Conservation (phyloP, 176 grass and related monocot genomes). For the Ensete glaucum region DNA sequence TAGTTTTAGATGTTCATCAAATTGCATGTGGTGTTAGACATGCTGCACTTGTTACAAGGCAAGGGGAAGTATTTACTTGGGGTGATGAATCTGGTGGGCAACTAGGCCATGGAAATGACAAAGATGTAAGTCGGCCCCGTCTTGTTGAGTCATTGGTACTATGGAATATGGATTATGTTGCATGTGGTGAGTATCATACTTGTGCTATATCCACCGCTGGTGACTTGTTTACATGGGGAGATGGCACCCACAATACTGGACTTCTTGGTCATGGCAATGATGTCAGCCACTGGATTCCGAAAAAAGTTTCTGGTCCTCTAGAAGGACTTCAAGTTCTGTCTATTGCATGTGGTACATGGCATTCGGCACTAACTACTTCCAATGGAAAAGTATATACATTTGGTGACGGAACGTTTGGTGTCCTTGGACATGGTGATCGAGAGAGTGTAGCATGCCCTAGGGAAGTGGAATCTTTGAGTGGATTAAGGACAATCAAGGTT, state of each 20-base stretch:
- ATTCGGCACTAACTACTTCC: slow-evolving; percentile 61
- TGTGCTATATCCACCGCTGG: slow-evolving; percentile 67
- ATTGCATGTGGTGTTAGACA: slow-evolving; percentile 73
- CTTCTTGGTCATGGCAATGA: slow-evolving; percentile 61
- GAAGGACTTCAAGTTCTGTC: slow-evolving; percentile 68
- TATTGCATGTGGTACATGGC: slow-evolving; percentile 85
- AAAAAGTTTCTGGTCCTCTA: slow-evolving; percentile 58
- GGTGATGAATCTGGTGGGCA: slow-evolving; percentile 70
- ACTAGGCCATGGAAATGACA: slow-evolving; percentile 61
- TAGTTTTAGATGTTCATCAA: slow-evolving; percentile 85
- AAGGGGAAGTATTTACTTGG: slow-evolving; percentile 94
- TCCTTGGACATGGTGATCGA: slow-evolving; percentile 71
- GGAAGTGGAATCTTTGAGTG: slow-evolving; percentile 62
- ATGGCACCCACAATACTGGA: slow-evolving; percentile 55
- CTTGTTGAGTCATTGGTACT: slow-evolving; percentile 67
- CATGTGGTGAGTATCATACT: slow-evolving; percentile 82
- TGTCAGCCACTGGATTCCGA: slow-evolving; percentile 63
- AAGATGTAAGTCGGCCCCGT: slow-evolving; percentile 58
- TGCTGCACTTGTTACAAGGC: slow-evolving; percentile 72
- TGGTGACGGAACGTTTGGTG: slow-evolving; percentile 79
- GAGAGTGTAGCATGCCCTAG: slow-evolving; percentile 55
- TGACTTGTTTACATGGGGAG: slow-evolving; percentile 82
- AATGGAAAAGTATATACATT: slow-evolving; percentile 73
- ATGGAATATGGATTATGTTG: slow-evolving; percentile 66
- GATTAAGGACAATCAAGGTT: slow-evolving; percentile 51